Evolutionary conservation across 2,329 filamentous ascomycete species (phyloP), one percentile per base, ranked within the genome.

Genomic region (Penicillium hesseltinei): DNA sequence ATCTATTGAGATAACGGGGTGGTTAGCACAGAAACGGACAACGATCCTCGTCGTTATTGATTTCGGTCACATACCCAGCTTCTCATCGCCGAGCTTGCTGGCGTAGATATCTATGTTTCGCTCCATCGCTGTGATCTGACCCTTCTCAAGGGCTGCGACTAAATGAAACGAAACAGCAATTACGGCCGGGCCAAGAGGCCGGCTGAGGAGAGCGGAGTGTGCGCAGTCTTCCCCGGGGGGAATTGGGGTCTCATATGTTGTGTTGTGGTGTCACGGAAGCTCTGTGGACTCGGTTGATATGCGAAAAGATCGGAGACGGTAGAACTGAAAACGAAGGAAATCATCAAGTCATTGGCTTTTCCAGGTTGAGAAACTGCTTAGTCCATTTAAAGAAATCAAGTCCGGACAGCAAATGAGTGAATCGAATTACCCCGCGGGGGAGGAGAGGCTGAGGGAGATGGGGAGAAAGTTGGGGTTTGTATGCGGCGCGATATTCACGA

Each of bases 1-100:
- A 79, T 97, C 94, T 96, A 47, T 31, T 23, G 4, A 35, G 23
- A 52, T 19, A 39, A 49, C 36, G 33, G 38, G 38, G 36, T 49
- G 43, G 46, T 62, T 40, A 59, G 51, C 19, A 50, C 11, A 27
- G 6, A 35, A 13, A 13, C 17, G 25, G 4, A 27, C 3, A n/a
- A 29, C 4, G 10, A 31, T 39, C 36, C 25, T 27, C 29, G 7
- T 10, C 11, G 5, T 7, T 8, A 19, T n/a, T 23, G n/a, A 35
- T 23, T 13, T 33, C 17, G 29, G 17, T 42, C 43, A 68, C 75
- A 57, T 76, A 81, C 80, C 80, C 56, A 78, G 70, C 66, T 75
- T 77, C 55, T 76, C 71, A 66, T 82, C 79, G 49, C 73, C 74
- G 60, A 82, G 74, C 72, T 78, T 79, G 57, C 69, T 74, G 61